phyloP scores from a whole-genome alignment of 495 filamentous ascomycete genomes.

The Aspergillus conjunctus region DNA sequence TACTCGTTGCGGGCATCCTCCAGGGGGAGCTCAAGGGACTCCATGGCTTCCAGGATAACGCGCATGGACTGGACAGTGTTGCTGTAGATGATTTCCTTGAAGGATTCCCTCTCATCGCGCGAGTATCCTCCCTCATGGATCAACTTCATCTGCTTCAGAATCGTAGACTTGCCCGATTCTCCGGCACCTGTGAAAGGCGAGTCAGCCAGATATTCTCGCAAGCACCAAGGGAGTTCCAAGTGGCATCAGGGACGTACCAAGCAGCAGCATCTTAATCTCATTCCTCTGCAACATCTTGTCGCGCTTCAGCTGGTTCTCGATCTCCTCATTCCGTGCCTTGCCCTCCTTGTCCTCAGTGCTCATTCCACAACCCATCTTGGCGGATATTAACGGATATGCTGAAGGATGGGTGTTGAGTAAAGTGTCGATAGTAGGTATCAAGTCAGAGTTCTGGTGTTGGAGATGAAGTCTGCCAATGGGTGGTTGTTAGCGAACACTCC shows the following conservation, averaged over 20 bases:
- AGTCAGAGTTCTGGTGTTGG: constrained; percentile 9
- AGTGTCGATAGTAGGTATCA: constrained; percentile 12
- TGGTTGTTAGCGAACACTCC: constrained; percentile 28
- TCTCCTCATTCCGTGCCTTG: constrained; percentile 98
- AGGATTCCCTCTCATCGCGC: constrained; percentile 58
- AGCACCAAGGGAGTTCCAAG: neutral
- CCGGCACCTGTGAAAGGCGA: constrained; percentile 72
- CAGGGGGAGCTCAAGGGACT: constrained; percentile 84
- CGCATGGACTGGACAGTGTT: constrained; percentile 97
- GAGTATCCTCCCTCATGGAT: constrained; percentile 61
- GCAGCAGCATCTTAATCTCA: constrained; percentile 98
- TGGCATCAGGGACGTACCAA: constrained; percentile 64
- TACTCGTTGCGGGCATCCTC: constrained; percentile 88
- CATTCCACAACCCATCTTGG: constrained; percentile 99
- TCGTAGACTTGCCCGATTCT: constrained; percentile 99
- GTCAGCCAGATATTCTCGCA: constrained; percentile 18
- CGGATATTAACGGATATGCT: constrained; percentile 34
- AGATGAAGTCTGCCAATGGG: constrained; percentile 25
- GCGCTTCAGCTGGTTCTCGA: constrained; percentile 95
- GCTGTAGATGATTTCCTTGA: constrained; percentile 98
- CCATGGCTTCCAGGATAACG: constrained; percentile 95
- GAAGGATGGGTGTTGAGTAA: constrained; percentile 20
- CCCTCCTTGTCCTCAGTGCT: constrained; percentile 99
- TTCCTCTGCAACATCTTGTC: constrained; percentile 96
- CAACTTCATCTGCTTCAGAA: constrained; percentile 96